phyloP scores from a whole-genome alignment of 1,284 basidiomycete species.

The Dichomitus squalens region DNA sequence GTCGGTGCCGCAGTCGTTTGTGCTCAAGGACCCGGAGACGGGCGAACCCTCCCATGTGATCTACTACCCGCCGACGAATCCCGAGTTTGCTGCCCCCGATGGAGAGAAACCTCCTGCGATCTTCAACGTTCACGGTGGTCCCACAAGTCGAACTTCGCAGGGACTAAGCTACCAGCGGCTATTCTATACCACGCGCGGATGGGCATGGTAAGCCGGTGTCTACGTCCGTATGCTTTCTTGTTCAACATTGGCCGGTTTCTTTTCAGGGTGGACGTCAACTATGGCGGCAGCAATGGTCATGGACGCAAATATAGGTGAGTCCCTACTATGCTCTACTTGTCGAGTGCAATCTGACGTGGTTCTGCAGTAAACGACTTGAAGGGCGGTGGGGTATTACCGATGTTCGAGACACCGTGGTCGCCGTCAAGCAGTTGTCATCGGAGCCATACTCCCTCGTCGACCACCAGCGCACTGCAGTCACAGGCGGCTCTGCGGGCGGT shows the following conservation, averaged over 20 bases:
- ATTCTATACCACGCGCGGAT: conserved; percentile 72
- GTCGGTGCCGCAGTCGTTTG: conserved; percentile 48
- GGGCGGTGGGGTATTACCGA: conserved; percentile 73
- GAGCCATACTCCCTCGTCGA: conserved; percentile 52
- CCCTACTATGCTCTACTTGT: neutral
- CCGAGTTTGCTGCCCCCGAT: conserved; percentile 50
- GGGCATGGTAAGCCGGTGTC: conserved; percentile 50
- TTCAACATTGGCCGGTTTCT: neutral
- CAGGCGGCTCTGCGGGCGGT: conserved; percentile 54
- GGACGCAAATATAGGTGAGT: conserved; percentile 57
- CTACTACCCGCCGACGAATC: conserved; percentile 66
- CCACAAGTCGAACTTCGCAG: conserved; percentile 50
- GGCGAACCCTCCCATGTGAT: conserved; percentile 55
- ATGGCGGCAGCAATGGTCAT: conserved; percentile 69
- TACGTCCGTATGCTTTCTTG: neutral
- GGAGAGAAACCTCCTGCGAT: conserved; percentile 68
- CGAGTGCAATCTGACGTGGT: neutral
- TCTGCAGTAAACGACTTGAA: conserved; percentile 52
- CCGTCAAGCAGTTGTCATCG: conserved; percentile 49
- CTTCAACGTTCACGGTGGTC: conserved; percentile 67
- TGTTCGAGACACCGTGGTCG: conserved; percentile 59
- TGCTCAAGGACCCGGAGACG: conserved; percentile 39
- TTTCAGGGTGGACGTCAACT: conserved; percentile 68
- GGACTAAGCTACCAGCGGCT: conserved; percentile 55
- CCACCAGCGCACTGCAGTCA: conserved; percentile 55